Base-by-base conservation (phyloP, 2,329 filamentous ascomycete species). In the Diaporthe sp. region DNA sequence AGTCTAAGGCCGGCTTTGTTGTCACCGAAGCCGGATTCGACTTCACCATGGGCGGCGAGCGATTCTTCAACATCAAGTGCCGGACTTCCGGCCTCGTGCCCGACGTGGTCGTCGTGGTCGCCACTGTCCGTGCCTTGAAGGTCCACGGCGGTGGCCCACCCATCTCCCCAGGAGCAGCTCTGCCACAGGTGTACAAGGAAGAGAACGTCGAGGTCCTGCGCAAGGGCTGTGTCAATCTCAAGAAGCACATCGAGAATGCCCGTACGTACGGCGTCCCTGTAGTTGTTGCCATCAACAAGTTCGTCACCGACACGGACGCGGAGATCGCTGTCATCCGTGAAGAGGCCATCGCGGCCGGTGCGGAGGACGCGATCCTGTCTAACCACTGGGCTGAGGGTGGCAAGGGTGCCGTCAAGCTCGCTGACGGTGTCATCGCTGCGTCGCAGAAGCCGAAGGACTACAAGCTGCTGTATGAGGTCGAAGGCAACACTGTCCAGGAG, bases 61-160 rank as follows among this genome's bases (percentile, higher is more conserved):
- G 97, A 71, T 99, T 99, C 90, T 98, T 99, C 92, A 98, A 99
- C 88, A 98, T 99, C 89, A 99, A 99, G 90, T 98, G 97, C 87
- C 94, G 97, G 76, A 94, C 95, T 13, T 98, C 96, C 8, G 96
- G 96, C 34, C 92, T 99, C 61, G 92, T 95, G 3, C 97, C 97
- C 2, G 97, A 99, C 82, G 95, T 95, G 1, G 96, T 98, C 9
- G 95, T 99, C 60, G 93, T 99, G 76, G 97, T 99, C 51, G 96
- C 97, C 34, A 99, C 97, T 3, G 94, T 99, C 61, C 94, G 97
- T 79, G 97, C 97, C 9, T 89, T 99, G 78, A 99, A 99, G 90
- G 96, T 98, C 5, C 97, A 99, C 85, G 97, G 97, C 72, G 97
- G 96, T 75, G 97, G 96, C 25, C 96, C 97, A n/a, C 94, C 96